Evolutionary conservation across 2,329 filamentous ascomycete species (phyloP).

Genomic region (Fusarium nodosum): DNA sequence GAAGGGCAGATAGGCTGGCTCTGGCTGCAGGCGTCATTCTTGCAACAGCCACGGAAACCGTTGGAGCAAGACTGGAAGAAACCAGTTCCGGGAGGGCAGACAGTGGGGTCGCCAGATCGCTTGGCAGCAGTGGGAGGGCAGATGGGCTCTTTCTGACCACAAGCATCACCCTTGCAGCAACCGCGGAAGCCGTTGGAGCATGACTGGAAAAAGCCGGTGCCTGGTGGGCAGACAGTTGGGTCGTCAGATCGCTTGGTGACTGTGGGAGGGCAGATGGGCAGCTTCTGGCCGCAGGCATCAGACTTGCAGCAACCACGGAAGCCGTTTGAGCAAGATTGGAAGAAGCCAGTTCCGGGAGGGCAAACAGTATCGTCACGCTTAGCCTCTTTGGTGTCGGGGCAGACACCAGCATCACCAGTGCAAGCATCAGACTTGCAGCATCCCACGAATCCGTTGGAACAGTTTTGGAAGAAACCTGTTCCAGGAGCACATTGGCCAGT

Average conservation of each 20-base stretch:
- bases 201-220: conserved; percentile 21
- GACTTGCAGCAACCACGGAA: conserved; percentile 36
- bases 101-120: not conserved
- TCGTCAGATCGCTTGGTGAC: conserved; percentile 13
- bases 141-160: conserved; percentile 2
- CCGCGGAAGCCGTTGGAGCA: conserved; percentile 34
- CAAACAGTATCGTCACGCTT: conserved; percentile 3
- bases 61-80: conserved; percentile 24
- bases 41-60: conserved; percentile 26
- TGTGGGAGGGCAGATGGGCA: conserved; percentile 5
- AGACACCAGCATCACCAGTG: conserved; percentile 19
- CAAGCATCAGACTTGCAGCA: conserved; percentile 33
- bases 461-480: conserved; percentile 24
- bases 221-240: conserved; percentile 18
- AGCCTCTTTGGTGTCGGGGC: conserved; percentile 3
- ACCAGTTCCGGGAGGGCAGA: conserved; percentile 1
- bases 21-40: conserved; percentile 16
- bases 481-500: conserved; percentile 15
- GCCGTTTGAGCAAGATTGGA: conserved; percentile 31
- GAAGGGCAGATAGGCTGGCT: conserved; percentile 10
- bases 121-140: conserved; percentile 1
- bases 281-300: conserved; percentile 18
- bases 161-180: conserved; percentile 28
- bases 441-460: conserved; percentile 27
- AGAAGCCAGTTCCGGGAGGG: conserved; percentile 23